Evolutionary conservation across 2,329 filamentous ascomycete genomes (phyloP).

Genomic region (Fusarium lateritium): DNA sequence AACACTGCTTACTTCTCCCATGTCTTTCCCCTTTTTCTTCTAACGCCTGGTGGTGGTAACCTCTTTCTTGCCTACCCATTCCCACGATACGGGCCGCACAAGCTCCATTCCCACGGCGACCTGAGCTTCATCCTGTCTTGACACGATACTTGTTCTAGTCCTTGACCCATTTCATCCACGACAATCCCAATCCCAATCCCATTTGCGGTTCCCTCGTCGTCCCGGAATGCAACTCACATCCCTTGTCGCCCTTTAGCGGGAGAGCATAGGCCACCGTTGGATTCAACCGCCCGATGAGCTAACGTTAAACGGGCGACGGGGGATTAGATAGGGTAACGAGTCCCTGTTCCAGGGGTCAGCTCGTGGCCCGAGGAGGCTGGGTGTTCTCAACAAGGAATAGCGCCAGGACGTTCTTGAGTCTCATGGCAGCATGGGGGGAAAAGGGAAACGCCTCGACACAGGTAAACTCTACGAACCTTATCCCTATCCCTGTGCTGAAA

Average conservation of each 20-base stretch:
- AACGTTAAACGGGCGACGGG: conserved; percentile 25
- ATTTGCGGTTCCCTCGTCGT: conserved; percentile 18
- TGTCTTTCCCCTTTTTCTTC: conserved; percentile 8
- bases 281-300: conserved; percentile 35
- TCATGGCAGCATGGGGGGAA: conserved; percentile 1
- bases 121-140: conserved; percentile 33
- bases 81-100: conserved; percentile 26
- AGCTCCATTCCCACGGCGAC: conserved; percentile 25
- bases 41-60: not conserved
- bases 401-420: conserved; percentile 20
- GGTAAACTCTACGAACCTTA: conserved; percentile 29
- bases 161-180: conserved; percentile 16
- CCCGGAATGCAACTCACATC: conserved; percentile 36
- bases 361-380: conserved; percentile 41
- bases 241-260: conserved; percentile 37
- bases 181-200: conserved; percentile 25
- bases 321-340: conserved; percentile 20
- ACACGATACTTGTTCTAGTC: conserved; percentile 1
- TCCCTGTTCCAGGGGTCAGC: conserved; percentile 38
- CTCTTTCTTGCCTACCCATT: not conserved
- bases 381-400: conserved; percentile 41
- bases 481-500: conserved; percentile 48
- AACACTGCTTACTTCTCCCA: conserved; percentile 3
- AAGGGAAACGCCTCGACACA: conserved; percentile 21
- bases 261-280: conserved; percentile 46